These are phyloP conservation scores for Cicer bijugum DNA, from an alignment of 306 rosid genomes.

Conservation along the genomic window DNA sequence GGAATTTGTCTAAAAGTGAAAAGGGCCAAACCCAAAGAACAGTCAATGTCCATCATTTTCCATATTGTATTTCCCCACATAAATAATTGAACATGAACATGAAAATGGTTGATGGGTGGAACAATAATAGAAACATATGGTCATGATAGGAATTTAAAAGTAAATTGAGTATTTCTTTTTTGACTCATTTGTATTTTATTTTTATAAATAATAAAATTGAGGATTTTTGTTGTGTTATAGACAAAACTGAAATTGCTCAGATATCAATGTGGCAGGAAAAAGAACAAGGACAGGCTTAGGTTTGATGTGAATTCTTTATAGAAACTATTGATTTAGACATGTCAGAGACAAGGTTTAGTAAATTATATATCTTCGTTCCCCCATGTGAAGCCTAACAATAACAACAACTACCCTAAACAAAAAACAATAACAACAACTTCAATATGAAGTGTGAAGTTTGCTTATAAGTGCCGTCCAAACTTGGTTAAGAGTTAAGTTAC, in stretches of 20 bases:
- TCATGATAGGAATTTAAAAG: constrained; percentile 40
- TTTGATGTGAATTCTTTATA: constrained; percentile 56
- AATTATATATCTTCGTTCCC: constrained; percentile 47
- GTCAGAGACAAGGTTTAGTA: constrained; percentile 56
- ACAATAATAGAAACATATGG: constrained; percentile 50
- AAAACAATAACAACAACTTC: constrained; percentile 31
- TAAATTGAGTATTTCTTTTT: background rate
- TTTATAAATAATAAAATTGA: background rate
- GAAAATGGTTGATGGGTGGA: constrained; percentile 44
- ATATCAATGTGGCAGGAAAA: constrained; percentile 44
- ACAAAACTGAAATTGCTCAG: constrained; percentile 50
- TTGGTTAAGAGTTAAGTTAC: no score
- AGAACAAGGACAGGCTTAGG: constrained; percentile 66
- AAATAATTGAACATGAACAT: constrained; percentile 51
- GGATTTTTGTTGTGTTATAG: constrained; percentile 42
- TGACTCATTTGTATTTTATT: no score
- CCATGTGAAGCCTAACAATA: constrained; percentile 68
- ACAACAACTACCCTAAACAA: background rate
- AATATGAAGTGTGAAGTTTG: background rate
- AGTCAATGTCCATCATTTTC: constrained; percentile 53
- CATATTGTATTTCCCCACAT: constrained; percentile 39
- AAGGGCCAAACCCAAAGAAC: constrained; percentile 42
- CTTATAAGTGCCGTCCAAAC: no score
- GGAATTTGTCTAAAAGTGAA: constrained; percentile 46
- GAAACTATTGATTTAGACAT: constrained; percentile 77